Conservation (phyloP, 495 filamentous ascomycete genomes). For the Hypoxylon cercidicola region DNA sequence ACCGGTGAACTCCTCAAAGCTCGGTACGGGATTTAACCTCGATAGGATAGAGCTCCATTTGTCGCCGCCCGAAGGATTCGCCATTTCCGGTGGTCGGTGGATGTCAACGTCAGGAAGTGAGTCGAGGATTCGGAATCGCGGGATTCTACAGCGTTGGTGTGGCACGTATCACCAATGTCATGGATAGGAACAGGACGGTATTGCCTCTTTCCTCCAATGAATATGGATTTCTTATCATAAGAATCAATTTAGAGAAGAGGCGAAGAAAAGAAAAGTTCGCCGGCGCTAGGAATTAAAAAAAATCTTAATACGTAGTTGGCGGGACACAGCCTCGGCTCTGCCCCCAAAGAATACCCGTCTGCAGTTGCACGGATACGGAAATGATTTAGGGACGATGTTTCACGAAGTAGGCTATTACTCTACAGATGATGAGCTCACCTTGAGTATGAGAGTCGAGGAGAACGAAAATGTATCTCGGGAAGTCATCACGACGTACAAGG, state of each 20-base stretch:
- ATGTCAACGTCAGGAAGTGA: background rate
- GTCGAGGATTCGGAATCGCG: background rate
- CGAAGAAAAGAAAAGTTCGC: conserved; percentile 7
- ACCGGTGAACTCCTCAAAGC: conserved; percentile 75
- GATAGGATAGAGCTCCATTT: conserved; percentile 48
- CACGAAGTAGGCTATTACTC: conserved; percentile 1
- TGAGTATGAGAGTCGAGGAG: too few species aligned
- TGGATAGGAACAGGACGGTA: background rate
- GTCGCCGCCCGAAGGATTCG: conserved; percentile 18
- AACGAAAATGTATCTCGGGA: too few species aligned
- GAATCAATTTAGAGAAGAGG: background rate
- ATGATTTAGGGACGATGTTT: conserved; percentile 3
- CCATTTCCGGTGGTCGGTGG: conserved; percentile 16
- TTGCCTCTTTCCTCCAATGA: background rate
- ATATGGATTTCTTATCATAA: background rate
- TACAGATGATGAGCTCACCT: too few species aligned
- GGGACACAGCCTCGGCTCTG: conserved; percentile 32
- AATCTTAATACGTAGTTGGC: conserved; percentile 23
- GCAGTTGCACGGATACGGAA: conserved; percentile 12
- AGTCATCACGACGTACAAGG: too few species aligned
- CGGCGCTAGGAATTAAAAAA: conserved; percentile 20
- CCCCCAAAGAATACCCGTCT: background rate
- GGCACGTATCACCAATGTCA: background rate
- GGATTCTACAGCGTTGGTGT: background rate
- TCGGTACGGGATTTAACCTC: conserved; percentile 64